Conservation (phyloP, 108 stramenopile species). For the Cyclostephanos invisitatus region DNA sequence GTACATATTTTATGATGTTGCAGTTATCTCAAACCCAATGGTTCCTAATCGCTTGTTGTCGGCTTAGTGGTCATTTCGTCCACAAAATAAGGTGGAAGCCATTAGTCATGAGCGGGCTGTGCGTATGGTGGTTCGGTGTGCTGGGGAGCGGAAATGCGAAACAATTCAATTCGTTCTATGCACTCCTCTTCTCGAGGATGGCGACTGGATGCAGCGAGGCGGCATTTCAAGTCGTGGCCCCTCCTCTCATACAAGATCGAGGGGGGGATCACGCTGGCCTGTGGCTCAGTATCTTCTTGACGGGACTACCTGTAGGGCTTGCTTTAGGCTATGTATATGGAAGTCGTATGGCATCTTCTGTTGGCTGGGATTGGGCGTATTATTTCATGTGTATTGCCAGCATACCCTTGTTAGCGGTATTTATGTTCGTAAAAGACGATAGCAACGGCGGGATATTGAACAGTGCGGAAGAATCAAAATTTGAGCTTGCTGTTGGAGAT, state of each 20-base stretch:
- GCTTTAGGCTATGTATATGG: slow-evolving; percentile 53
- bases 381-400: slow-evolving; percentile 33
- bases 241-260: slow-evolving; percentile 51
- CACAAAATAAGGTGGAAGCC: slow-evolving; percentile 53
- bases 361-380: slow-evolving; percentile 43
- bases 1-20: too few species aligned
- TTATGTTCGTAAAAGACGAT: slow-evolving; percentile 44
- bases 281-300: slow-evolving; percentile 47
- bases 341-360: slow-evolving; percentile 35
- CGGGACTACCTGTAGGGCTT: slow-evolving; percentile 42
- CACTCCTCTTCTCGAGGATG: slow-evolving; percentile 43
- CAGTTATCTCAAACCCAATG: too few species aligned
- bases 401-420: slow-evolving; percentile 32
- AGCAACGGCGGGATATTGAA: slow-evolving; percentile 44
- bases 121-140: slow-evolving; percentile 48
- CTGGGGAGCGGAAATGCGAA: slow-evolving; percentile 37
- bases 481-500: neutral
- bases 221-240: slow-evolving; percentile 52
- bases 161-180: slow-evolving; percentile 39
- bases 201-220: slow-evolving; percentile 46
- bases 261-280: slow-evolving; percentile 33
- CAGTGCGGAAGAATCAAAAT: slow-evolving; percentile 26
- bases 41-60: too few species aligned
- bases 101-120: slow-evolving; percentile 31
- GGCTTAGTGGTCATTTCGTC: slow-evolving; percentile 36